Conservation (phyloP, 1,284 basidiomycete genomes). For the Moesziomyces parantarcticus region DNA sequence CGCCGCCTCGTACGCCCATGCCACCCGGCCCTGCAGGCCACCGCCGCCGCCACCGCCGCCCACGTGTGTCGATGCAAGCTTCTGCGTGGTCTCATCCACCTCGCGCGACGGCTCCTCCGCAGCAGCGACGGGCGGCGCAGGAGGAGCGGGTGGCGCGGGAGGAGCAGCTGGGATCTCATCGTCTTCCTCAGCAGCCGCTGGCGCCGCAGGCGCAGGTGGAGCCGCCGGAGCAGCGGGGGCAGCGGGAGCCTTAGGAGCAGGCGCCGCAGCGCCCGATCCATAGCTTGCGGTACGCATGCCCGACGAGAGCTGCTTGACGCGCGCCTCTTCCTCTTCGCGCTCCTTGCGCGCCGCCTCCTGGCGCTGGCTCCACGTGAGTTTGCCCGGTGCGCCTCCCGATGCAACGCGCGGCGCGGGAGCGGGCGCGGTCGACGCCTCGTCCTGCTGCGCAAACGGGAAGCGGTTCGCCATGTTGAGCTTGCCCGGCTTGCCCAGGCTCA, state of each 20-base stretch:
- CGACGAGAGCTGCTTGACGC: constrained; percentile 26
- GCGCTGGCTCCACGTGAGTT: constrained; percentile 66
- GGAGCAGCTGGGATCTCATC: constrained; percentile 29
- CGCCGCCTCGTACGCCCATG: constrained; percentile 64
- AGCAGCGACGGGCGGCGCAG: constrained; percentile 1
- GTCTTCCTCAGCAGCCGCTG: constrained; percentile 11
- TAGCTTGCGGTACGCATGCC: constrained; percentile 41
- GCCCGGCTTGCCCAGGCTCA: constrained; percentile 63
- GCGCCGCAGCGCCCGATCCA: constrained; percentile 20
- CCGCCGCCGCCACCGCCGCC: constrained; percentile 8
- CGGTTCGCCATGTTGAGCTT: constrained; percentile 64
- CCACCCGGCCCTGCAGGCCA: constrained; percentile 52
- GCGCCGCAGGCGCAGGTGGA: constrained; percentile 34
- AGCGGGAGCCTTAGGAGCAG: constrained; percentile 14
- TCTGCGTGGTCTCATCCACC: constrained; percentile 22
- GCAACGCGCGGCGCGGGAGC: constrained; percentile 34
- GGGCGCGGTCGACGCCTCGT: constrained; percentile 22
- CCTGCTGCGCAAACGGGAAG: constrained; percentile 58
- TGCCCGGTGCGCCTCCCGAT: constrained; percentile 48
- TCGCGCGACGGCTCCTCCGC: constrained; percentile 5
- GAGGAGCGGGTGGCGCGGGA: constrained; percentile 21
- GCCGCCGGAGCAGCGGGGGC: constrained; percentile 42
- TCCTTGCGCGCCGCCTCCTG: constrained; percentile 63
- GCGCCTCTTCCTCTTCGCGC: constrained; percentile 55
- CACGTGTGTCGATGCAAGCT: constrained; percentile 40